Evolutionary conservation across 805 yeast genomes (phyloP).

Genomic region (Tetrapisispora iriomotensis): DNA sequence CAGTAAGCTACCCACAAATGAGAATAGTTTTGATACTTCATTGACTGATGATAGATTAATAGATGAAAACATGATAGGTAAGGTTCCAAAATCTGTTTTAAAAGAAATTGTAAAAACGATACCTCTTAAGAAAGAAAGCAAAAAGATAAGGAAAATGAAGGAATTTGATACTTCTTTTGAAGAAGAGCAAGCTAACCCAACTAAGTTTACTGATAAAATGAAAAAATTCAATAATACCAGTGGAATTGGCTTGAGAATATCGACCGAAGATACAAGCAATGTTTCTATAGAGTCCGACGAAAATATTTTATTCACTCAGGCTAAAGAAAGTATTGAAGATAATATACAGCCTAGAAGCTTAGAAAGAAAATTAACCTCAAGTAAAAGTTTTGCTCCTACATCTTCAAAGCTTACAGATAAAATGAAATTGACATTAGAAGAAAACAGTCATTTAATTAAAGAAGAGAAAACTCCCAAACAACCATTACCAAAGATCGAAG

Average conservation of each 20-base stretch:
- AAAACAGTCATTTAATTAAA: background rate
- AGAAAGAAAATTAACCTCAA: background rate
- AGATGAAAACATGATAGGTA: background rate
- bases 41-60: background rate
- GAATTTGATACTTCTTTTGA: conserved; percentile 3
- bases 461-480: background rate
- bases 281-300: background rate
- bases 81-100: background rate
- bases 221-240: conserved; percentile 10
- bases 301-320: background rate
- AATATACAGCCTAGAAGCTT: conserved; percentile 1
- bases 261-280: background rate
- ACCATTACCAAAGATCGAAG: background rate
- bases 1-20: too few species aligned
- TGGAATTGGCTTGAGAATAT: conserved; percentile 14
- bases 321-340: background rate
- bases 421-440: conserved; percentile 10
- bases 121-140: conserved; percentile 1
- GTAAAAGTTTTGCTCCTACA: conserved; percentile 6
- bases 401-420: conserved; percentile 9
- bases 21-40: background rate
- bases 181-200: background rate
- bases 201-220: conserved; percentile 14
- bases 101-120: background rate
- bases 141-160: background rate